Conservation (phyloP, 768 basidiomycete genomes). For the Sarcodon sp. region DNA sequence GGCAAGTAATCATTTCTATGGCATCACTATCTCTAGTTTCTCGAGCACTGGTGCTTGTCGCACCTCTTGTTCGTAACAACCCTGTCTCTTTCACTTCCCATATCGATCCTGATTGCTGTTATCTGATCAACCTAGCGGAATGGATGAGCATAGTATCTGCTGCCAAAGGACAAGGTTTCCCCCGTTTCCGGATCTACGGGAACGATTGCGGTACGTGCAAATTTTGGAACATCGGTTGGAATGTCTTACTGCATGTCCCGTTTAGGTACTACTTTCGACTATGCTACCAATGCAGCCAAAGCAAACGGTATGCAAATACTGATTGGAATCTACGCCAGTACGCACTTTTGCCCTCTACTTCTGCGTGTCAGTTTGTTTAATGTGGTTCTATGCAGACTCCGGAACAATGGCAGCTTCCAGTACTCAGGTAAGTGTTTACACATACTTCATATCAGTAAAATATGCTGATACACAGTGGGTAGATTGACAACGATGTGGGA, state of each 20-base stretch:
- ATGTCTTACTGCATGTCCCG: background rate
- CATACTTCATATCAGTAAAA: too few species aligned
- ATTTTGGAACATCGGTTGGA: too few species aligned
- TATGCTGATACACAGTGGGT: too few species aligned
- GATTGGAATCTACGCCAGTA: background rate
- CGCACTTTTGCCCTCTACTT: background rate
- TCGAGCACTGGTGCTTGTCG: background rate
- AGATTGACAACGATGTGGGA: background rate
- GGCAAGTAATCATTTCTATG: background rate
- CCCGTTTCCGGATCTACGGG: background rate
- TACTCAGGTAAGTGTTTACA: background rate
- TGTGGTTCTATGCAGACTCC: too few species aligned
- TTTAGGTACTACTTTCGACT: background rate
- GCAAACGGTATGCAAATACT: background rate
- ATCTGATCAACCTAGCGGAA: background rate
- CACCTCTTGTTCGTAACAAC: background rate
- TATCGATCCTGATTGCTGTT: background rate
- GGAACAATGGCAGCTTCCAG: background rate
- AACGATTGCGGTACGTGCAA: background rate
- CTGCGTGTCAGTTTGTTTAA: background rate
- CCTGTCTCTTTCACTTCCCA: background rate
- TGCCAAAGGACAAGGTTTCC: background rate
- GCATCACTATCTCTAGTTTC: background rate
- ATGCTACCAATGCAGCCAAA: background rate
- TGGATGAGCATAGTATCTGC: background rate